Evolutionary conservation across 2,329 filamentous ascomycete species (phyloP), one percentile per base, ranked within the genome.

Genomic region (Eurotiales sp.): DNA sequence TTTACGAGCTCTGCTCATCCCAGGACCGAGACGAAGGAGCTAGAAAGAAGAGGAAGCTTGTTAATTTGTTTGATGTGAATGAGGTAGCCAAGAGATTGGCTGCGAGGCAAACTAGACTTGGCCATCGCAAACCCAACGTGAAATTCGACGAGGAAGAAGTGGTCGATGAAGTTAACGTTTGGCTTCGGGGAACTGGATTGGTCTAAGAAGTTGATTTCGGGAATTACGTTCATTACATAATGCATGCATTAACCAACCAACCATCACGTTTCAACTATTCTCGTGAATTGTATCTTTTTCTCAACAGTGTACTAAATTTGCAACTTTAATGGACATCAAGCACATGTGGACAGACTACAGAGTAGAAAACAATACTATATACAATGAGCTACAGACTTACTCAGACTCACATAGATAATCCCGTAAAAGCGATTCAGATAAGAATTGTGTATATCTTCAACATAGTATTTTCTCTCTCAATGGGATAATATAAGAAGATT

Each of bases 11-110:
- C 45, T 72, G 73, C 41, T 30, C 17, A 8, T 19, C 29, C n/a
- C 58, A 61, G 19, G 60, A 67, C 42, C 55, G 57, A 8, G 59
- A 63, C 42, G 54, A 54, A 8, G 61, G 42, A 23, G 43, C 58
- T 43, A 37, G 55, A 10, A 64, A 62, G 15, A 81, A 78, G 70
- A 70, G 80, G 56, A 75, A 72, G 57, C 66, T 84, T 11, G 80
- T 84, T 5, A 79, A 70, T 45, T 61, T 84, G 50, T 72, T 75
- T 34, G 81, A 85, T 62, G 81, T 81, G 10, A 84, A 83, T 59
- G 80, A 84, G 63, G 79, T 84, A 17, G 79, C 80, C 8, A 79
- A 76, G 58, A 61, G 79, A 19, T 56, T 79, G 56, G 73, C 70
- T 2, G 29, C 55, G 41, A 54, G 57, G 47, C 34, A 48, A 3